Base-by-base conservation (phyloP, 371 early-diverging fungal genomes). In the Funneliformis caledonium region DNA sequence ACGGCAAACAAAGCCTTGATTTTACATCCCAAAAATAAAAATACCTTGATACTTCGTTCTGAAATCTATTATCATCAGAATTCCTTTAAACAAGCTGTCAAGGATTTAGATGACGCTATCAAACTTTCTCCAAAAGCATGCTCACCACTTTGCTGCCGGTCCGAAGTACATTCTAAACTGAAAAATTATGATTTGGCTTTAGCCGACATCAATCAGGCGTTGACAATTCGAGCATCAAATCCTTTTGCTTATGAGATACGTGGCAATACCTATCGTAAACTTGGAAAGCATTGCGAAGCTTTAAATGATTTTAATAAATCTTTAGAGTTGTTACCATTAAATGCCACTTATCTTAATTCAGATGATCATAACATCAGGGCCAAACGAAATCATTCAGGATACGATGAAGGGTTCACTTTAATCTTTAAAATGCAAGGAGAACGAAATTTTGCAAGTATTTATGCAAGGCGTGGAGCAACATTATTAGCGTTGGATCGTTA, bases 271-370 rank as follows among this genome's bases (percentile, higher is more conserved):
- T 76, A 76, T 76, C 47, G 62, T 12, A 62, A 42, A 7, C 64
- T 76, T 60, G 12, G 60, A 64, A 26, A 65, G 65, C 37, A 65
- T 50, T 37, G 31, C 11, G 52, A 77, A 67, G 64, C 78, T 45
- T 31, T 77, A 48, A 52, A 12, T 10, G 78, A 77, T 31, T 65
- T 77, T 19, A 47, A 62, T 12, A 56, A 61, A 65, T 19, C 78
- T 31, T 52, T 65, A 11, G 67, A 77, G 37, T 65, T 77, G n/a
- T 4, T 11, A 16, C 52, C 52, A 16, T 19, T 52, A 26, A 26
- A 26, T 26, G 26, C 26, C 26, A 26, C 26, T 16, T 1, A 52
- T 1, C 14, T 14, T 14, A 6, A 16, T 5, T 4, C 19, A 16
- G 52, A 16, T 52, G 19, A 52, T 52, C 19, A 16, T 16, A 52